Conservation (phyloP, 1,284 basidiomycete species). For the Fereydounia khargensis region DNA sequence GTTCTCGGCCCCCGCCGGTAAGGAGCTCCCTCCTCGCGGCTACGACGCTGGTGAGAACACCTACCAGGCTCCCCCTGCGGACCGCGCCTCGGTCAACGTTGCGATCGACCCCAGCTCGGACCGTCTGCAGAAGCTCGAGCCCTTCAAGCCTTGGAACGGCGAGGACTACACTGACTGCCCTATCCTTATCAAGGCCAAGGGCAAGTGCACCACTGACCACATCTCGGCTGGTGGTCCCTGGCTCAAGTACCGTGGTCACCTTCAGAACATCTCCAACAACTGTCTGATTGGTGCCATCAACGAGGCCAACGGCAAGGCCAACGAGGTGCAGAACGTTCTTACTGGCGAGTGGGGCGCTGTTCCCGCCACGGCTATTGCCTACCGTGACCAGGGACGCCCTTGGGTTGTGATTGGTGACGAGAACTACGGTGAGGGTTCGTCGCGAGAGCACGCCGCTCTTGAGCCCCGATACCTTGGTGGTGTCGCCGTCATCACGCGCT, state of each 20-base stretch:
- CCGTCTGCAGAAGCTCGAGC: constrained; percentile 88
- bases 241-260: constrained; percentile 98
- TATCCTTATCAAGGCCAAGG: constrained; percentile 94
- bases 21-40: constrained; percentile 88
- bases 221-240: constrained; percentile 94
- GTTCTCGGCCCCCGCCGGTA: constrained; percentile 83
- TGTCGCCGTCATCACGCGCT: constrained; percentile 89
- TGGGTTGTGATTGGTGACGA: constrained; percentile 81
- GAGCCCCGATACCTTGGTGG: constrained; percentile 97
- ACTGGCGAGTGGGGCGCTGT: constrained; percentile 84
- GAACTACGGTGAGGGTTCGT: constrained; percentile 98
- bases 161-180: constrained; percentile 86
- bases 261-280: constrained; percentile 98
- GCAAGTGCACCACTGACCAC: constrained; percentile 83
- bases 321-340: constrained; percentile 85
- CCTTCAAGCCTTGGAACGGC: constrained; percentile 90
- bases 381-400: constrained; percentile 84
- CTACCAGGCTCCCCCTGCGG: constrained; percentile 88
- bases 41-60: constrained; percentile 97
- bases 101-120: constrained; percentile 84
- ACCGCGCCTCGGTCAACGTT: constrained; percentile 80
- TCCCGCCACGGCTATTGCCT: constrained; percentile 78
- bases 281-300: constrained; percentile 95
- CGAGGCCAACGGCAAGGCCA: constrained; percentile 89
- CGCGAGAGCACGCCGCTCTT: constrained; percentile 94